Conservation (phyloP, 2,329 filamentous ascomycete genomes). For the Nemania sp. region DNA sequence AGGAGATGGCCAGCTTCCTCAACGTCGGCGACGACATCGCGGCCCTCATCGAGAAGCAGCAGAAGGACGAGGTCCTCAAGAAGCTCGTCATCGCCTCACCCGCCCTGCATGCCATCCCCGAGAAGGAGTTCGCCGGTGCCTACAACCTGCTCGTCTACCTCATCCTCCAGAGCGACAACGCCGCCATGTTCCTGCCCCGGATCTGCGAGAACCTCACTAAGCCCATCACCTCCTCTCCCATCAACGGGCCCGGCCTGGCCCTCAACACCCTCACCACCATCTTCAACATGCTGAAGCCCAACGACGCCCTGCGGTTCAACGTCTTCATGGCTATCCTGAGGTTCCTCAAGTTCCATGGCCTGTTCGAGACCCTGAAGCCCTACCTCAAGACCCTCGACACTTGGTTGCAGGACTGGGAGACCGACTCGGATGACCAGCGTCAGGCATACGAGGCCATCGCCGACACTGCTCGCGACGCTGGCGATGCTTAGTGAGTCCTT, state of each 20-base stretch:
- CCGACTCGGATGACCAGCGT: slow-evolving; percentile 79
- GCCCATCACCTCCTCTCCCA: slow-evolving; percentile 82
- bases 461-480: slow-evolving; percentile 77
- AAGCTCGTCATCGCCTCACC: slow-evolving; percentile 82
- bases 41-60: slow-evolving; percentile 71
- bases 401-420: slow-evolving; percentile 84
- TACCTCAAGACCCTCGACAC: slow-evolving; percentile 81
- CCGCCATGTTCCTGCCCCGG: slow-evolving; percentile 81
- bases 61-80: slow-evolving; percentile 87
- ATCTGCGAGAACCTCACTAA: slow-evolving; percentile 89
- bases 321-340: slow-evolving; percentile 88
- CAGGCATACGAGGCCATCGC: slow-evolving; percentile 83
- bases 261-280: slow-evolving; percentile 91
- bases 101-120: slow-evolving; percentile 80
- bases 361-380: slow-evolving; percentile 82
- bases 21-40: slow-evolving; percentile 79
- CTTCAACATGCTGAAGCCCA: slow-evolving; percentile 86
- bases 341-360: slow-evolving; percentile 73
- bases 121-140: slow-evolving; percentile 94
- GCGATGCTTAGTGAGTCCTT: slow-evolving; percentile 71
- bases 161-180: slow-evolving; percentile 81
- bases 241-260: slow-evolving; percentile 82
- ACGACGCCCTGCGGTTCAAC: slow-evolving; percentile 82
- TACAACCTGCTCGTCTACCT: slow-evolving; percentile 98
- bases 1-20: slow-evolving; percentile 94